These are phyloP conservation scores for Ilex paraguariensis DNA, from an alignment of 305 asterid species.

Conservation along the genomic window DNA sequence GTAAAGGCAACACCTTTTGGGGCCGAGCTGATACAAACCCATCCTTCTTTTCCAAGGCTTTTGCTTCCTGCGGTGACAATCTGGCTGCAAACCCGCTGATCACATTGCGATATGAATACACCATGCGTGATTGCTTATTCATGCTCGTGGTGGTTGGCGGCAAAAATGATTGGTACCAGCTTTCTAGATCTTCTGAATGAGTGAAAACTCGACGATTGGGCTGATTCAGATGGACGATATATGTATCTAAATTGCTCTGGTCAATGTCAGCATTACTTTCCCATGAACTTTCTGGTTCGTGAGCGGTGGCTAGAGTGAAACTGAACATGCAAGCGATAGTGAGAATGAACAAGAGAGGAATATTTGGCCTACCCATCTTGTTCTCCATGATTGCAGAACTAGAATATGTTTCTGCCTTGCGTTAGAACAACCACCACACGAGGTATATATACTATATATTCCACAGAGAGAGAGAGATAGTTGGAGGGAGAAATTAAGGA, in stretches of 20 bases:
- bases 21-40: slow-evolving; percentile 35
- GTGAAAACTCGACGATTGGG: background rate
- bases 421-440: background rate
- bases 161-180: slow-evolving; percentile 22
- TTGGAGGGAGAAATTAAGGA: background rate
- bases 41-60: slow-evolving; percentile 22
- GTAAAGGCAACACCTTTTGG: slow-evolving; percentile 17
- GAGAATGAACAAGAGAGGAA: background rate
- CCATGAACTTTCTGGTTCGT: background rate
- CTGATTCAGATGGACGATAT: no score
- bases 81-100: slow-evolving; percentile 29
- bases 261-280: no score
- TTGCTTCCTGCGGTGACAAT: slow-evolving; percentile 28
- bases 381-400: background rate
- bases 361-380: background rate
- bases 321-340: background rate
- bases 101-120: slow-evolving; percentile 21
- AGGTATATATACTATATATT: background rate
- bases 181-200: slow-evolving; percentile 5
- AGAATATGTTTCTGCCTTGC: background rate
- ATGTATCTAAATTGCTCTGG: no score
- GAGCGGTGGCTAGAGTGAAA: background rate
- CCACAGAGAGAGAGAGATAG: background rate
- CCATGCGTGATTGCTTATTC: slow-evolving; percentile 7
- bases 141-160: background rate